Evolutionary conservation across 257 asterid genomes (phyloP).

Genomic region (Plantago ovata): DNA sequence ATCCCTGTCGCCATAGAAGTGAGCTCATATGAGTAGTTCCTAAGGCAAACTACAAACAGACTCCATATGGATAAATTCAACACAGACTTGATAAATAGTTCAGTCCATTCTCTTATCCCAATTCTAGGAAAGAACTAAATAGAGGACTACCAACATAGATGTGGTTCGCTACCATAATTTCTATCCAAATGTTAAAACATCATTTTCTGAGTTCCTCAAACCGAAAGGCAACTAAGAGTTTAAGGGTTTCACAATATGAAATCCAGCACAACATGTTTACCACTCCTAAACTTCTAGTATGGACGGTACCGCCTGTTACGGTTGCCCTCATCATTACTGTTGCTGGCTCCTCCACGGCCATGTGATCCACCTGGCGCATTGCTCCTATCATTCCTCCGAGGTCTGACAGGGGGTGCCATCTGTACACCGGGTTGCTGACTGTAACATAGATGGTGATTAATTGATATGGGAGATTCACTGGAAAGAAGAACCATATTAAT

Average conservation of each 20-base stretch:
- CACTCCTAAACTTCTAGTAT: constrained; percentile 36
- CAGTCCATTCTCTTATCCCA: too few relatives aligned
- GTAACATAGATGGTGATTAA: constrained; percentile 19
- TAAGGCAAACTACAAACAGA: too few relatives aligned
- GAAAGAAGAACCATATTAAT: not conserved
- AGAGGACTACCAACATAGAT: too few relatives aligned
- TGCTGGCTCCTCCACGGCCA: constrained; percentile 52
- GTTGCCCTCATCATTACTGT: constrained; percentile 47
- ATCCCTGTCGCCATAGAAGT: too few relatives aligned
- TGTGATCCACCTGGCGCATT: constrained; percentile 55
- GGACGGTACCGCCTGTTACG: constrained; percentile 80
- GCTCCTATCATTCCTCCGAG: constrained; percentile 72
- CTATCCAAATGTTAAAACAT: too few relatives aligned
- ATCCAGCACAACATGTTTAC: constrained; percentile 25
- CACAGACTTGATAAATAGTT: too few relatives aligned
- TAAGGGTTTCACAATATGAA: constrained; percentile 17
- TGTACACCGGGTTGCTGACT: constrained; percentile 95
- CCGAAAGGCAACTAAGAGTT: not conserved
- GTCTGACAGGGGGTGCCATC: constrained; percentile 65
- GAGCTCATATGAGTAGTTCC: too few relatives aligned
- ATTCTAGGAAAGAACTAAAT: too few relatives aligned
- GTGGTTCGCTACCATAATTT: too few relatives aligned
- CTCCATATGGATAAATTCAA: too few relatives aligned
- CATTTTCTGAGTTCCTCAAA: not conserved
- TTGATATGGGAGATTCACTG: not conserved